Evolutionary conservation across 2,329 filamentous ascomycete genomes (phyloP), one percentile per base, ranked within the genome.

Genomic region (Pyricularia sp.): DNA sequence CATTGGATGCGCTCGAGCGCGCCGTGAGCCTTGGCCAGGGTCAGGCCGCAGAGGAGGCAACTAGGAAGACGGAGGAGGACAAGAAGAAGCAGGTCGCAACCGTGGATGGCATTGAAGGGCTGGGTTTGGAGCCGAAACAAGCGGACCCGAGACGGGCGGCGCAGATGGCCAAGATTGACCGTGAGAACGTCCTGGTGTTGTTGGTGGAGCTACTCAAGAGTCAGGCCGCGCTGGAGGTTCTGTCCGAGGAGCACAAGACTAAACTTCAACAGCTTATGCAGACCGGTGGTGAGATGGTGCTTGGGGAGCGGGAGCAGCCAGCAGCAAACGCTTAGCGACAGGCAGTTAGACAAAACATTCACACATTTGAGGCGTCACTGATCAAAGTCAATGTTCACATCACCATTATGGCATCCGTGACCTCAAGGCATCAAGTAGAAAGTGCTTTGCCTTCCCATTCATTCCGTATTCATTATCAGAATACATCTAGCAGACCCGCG

Each of bases 151-250:
- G 73, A 28, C 75, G 78, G 65, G 72, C 75, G 57, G 78, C 77
- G 1, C 76, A 76, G 59, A 81, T 82, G 75, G 74, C 75, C 1
- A 78, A 77, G 66, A 76, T 83, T 6, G 84, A 88, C 69, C 78
- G 84, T 9, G 84, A 87, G 71, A 88, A 88, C 67, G 83, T 79
- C 0, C 73, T 88, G 26, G 82, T 88, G 0, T 72, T 88, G 65
- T 78, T 85, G 3, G 79, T 79, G 1, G 81, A 86, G 72, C 69
- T 88, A 64, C 69, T 85, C 55, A 78, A 78, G 69, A 77, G 76
- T 60, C 75, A 76, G 22, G 74, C 76, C 0, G 28, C 59, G 10
- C 59, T 44, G 12, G 71, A 74, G 1, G 74, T 76, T 7, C 70
- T 85, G 68, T 72, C 78, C 1, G 68, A 76, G 1, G 71, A 74